phyloP scores from a whole-genome alignment of 768 basidiomycete species.

The Tylopilus plumbeoviolaceoides region DNA sequence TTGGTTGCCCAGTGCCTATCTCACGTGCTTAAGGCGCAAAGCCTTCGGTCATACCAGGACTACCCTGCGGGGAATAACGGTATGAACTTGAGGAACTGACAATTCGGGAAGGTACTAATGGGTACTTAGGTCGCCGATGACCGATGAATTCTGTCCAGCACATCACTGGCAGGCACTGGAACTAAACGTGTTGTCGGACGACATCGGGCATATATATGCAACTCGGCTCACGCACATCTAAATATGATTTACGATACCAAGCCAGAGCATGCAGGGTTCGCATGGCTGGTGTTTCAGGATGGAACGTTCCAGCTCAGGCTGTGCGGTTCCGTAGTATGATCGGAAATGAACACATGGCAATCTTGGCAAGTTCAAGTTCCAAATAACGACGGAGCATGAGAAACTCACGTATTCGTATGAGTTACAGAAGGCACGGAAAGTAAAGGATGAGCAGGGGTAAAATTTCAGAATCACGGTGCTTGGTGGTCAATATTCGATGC shows the following conservation, averaged over 20 bases:
- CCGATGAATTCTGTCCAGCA: not conserved
- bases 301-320: not conserved
- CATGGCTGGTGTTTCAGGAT: conserved; percentile 15
- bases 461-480: not conserved
- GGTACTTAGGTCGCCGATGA: not conserved
- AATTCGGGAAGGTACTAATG: not conserved
- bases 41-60: not conserved
- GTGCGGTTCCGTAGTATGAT: not conserved
- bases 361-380: not conserved
- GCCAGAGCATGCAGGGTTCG: not conserved
- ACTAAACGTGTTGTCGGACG: not conserved
- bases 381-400: not conserved
- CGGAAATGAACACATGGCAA: not conserved
- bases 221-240: not conserved
- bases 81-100: not conserved
- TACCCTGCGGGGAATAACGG: conserved; percentile 4
- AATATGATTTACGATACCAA: not conserved
- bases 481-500: not conserved
- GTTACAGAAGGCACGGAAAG: not conserved
- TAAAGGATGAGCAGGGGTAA: not conserved
- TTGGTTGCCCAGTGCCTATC: not conserved
- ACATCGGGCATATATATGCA: not conserved
- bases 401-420: not conserved
- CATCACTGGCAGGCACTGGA: not conserved
- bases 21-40: not conserved